Percentiles rank a stretch among this genome's conserved stretches.
Evolutionary conservation across 805 yeast genomes (phyloP).

Genomic region (Yamadazyma sp.): DNA sequence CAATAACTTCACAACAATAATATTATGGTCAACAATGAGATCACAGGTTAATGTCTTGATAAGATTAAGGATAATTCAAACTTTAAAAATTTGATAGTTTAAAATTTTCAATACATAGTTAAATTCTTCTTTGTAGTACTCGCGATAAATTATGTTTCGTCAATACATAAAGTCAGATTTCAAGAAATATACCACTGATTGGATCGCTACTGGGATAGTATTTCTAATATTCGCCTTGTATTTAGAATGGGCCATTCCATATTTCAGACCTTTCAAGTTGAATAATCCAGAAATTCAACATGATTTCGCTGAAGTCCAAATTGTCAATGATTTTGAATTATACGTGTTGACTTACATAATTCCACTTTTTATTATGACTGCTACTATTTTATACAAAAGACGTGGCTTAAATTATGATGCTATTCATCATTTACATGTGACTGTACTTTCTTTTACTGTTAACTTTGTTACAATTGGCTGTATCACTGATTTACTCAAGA

Average conservation of each 20-base stretch:
- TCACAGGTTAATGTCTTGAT: too few species aligned
- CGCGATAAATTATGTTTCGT: constrained; percentile 7
- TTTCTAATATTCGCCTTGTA: constrained; percentile 18
- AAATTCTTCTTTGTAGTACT: too few species aligned
- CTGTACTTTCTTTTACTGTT: constrained; percentile 28
- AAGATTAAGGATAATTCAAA: too few species aligned
- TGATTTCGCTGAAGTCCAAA: constrained; percentile 27
- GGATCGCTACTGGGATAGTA: constrained; percentile 20
- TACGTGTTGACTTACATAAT: constrained; percentile 25
- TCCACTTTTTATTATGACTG: constrained; percentile 21
- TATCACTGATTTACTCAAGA: constrained; percentile 36
- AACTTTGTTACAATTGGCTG: constrained; percentile 27
- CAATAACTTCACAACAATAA: too few species aligned
- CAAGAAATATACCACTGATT: constrained; percentile 19
- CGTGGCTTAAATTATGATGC: constrained; percentile 3
- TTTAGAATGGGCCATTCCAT: constrained; percentile 25
- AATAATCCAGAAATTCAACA: constrained; percentile 27
- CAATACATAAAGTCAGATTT: constrained; percentile 11
- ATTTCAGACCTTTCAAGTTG: constrained; percentile 26
- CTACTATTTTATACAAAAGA: constrained; percentile 10
- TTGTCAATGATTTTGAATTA: constrained; percentile 29
- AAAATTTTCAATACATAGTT: too few species aligned
- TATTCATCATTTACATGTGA: constrained; percentile 20
- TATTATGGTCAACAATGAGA: too few species aligned
- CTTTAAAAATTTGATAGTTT: too few species aligned